phyloP scores from a whole-genome alignment of 169 alveolate genomes.

The Theileria sp. region DNA sequence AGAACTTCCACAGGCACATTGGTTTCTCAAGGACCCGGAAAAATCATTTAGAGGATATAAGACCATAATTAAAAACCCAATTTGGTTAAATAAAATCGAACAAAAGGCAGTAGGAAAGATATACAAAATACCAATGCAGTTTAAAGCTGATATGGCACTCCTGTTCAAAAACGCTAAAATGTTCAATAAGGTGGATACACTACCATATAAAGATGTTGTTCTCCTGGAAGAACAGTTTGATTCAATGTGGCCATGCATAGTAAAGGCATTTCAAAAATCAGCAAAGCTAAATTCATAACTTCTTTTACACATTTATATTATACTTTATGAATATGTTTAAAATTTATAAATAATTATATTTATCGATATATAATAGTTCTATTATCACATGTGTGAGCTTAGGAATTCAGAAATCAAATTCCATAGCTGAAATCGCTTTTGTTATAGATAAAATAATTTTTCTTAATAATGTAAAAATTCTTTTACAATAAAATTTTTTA shows the following conservation, averaged over 20 bases:
- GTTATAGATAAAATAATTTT: not conserved
- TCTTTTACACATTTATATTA: not conserved
- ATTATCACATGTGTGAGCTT: not conserved
- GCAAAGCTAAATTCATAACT: constrained; percentile 20
- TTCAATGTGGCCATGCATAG: constrained; percentile 65
- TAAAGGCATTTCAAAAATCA: constrained; percentile 45
- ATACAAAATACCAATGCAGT: constrained; percentile 71
- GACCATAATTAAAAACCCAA: constrained; percentile 61
- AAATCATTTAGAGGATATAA: constrained; percentile 62
- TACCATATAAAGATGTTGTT: constrained; percentile 57
- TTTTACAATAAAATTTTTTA: too few relatives aligned
- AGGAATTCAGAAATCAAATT: not conserved
- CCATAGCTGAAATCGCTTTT: not conserved
- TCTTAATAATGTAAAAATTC: not conserved
- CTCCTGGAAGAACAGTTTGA: constrained; percentile 63
- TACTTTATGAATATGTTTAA: not conserved
- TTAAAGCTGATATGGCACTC: constrained; percentile 72
- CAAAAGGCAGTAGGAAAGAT: constrained; percentile 51
- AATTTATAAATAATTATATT: not conserved
- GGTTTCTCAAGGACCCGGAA: constrained; percentile 73
- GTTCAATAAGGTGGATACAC: constrained; percentile 59
- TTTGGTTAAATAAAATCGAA: constrained; percentile 70
- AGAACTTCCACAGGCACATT: constrained; percentile 74
- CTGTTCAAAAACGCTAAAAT: constrained; percentile 59
- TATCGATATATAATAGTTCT: not conserved